phyloP scores from a whole-genome alignment of 2,329 filamentous ascomycete genomes.

The Trichoderma polysporum region DNA sequence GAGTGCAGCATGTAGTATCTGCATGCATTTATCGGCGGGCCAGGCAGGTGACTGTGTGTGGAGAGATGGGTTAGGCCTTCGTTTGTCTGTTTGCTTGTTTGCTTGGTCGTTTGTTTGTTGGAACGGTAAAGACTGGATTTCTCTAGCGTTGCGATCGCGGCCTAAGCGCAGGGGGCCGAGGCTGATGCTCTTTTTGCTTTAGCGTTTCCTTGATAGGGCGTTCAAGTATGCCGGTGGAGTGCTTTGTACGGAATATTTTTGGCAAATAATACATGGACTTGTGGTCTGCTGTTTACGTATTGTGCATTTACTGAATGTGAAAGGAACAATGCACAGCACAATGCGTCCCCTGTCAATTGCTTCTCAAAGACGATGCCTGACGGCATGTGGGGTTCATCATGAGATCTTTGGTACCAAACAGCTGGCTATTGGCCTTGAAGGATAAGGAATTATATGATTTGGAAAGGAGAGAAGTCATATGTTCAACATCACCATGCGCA shows the following conservation, averaged over 20 bases:
- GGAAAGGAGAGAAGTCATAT: neutral
- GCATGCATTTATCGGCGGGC: constrained; percentile 9
- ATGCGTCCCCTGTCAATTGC: neutral
- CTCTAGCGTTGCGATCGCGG: constrained; percentile 10
- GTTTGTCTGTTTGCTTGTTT: constrained; percentile 6
- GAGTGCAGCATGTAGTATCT: neutral
- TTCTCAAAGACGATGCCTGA: neutral
- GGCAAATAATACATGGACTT: too few relatives aligned
- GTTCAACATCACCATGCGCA: neutral
- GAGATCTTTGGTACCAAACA: too few relatives aligned
- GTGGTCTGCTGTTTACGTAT: neutral
- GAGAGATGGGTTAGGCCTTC: neutral
- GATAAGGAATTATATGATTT: too few relatives aligned
- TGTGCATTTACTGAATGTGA: neutral
- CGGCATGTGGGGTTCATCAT: neutral
- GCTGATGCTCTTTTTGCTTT: neutral
- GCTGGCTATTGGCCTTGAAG: too few relatives aligned
- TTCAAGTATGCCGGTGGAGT: too few relatives aligned
- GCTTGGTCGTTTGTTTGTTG: constrained; percentile 7
- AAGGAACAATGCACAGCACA: neutral
- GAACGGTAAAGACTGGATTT: neutral
- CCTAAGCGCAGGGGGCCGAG: constrained; percentile 2
- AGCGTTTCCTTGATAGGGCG: neutral
- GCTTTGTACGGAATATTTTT: too few relatives aligned
- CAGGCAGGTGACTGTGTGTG: constrained; percentile 11